Conservation (phyloP, 164 flowering plant species). For the Buxus sempervirens region DNA sequence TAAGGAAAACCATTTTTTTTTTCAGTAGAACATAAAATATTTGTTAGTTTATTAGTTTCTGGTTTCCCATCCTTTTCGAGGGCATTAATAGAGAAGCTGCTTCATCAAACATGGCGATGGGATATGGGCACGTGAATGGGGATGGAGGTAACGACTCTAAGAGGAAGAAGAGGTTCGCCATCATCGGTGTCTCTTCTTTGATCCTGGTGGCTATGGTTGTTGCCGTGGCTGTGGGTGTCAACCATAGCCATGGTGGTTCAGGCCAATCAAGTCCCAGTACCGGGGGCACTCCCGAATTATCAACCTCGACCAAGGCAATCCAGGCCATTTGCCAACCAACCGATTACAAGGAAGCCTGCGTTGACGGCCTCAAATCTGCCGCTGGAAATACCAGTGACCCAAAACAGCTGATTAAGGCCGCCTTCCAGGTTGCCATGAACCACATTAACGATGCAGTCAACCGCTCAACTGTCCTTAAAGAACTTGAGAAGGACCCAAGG, state of each 20-base stretch:
- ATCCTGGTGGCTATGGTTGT: constrained; percentile 60
- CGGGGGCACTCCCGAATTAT: constrained; percentile 7
- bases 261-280: neutral
- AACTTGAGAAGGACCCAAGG: constrained; percentile 31
- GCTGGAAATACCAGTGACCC: constrained; percentile 40
- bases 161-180: constrained; percentile 34
- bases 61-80: neutral
- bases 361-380: constrained; percentile 18
- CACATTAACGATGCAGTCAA: constrained; percentile 20
- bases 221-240: constrained; percentile 38
- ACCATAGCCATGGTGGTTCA: neutral
- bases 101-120: constrained; percentile 2
- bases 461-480: constrained; percentile 26
- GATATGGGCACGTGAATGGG: constrained; percentile 6
- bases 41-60: too few relatives aligned
- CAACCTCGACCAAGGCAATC: constrained; percentile 37
- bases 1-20: too few relatives aligned
- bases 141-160: neutral
- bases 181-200: constrained; percentile 37
- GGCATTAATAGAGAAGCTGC: neutral
- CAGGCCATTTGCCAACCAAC: constrained; percentile 45
- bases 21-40: too few relatives aligned
- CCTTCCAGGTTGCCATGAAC: constrained; percentile 25
- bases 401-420: constrained; percentile 34
- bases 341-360: constrained; percentile 41